phyloP scores from a whole-genome alignment of 1,284 basidiomycete genomes.

The Volvariella surrecta region DNA sequence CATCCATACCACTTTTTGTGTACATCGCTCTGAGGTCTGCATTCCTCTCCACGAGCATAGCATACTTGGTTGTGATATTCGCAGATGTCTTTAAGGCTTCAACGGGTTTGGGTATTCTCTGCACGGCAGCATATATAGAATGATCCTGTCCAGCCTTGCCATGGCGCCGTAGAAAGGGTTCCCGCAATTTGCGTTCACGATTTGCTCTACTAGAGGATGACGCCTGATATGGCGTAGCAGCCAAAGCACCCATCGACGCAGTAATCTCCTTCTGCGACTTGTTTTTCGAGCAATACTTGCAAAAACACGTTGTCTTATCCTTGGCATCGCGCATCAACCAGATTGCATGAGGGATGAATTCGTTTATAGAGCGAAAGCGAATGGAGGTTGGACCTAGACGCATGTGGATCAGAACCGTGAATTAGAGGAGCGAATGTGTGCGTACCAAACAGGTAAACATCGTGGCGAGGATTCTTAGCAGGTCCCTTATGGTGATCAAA shows the following conservation, averaged over 20 bases:
- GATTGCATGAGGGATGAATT: conserved; percentile 73
- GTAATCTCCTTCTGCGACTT: conserved; percentile 63
- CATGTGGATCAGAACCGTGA: conserved; percentile 1
- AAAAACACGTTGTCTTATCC: conserved; percentile 47
- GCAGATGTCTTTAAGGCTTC: conserved; percentile 23
- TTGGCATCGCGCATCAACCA: conserved; percentile 56
- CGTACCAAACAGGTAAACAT: conserved; percentile 70
- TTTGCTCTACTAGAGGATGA: conserved; percentile 11
- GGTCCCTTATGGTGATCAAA: conserved; percentile 69
- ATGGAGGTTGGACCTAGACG: conserved; percentile 28
- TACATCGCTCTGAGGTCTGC: conserved; percentile 48
- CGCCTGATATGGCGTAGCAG: conserved; percentile 21
- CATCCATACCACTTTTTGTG: conserved; percentile 24
- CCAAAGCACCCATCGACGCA: conserved; percentile 41
- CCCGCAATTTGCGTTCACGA: conserved; percentile 19
- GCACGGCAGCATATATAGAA: conserved; percentile 49
- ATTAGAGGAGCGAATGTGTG: conserved; percentile 6
- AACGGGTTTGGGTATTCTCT: conserved; percentile 35
- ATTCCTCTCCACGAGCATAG: conserved; percentile 49
- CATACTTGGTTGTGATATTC: conserved; percentile 31
- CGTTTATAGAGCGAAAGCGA: conserved; percentile 71
- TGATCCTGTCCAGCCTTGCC: conserved; percentile 15
- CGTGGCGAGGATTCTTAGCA: conserved; percentile 46
- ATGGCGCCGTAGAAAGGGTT: conserved; percentile 7
- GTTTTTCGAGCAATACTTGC: conserved; percentile 73